phyloP scores from a whole-genome alignment of 169 alveolate genomes.

The Eimeria falciformis region DNA sequence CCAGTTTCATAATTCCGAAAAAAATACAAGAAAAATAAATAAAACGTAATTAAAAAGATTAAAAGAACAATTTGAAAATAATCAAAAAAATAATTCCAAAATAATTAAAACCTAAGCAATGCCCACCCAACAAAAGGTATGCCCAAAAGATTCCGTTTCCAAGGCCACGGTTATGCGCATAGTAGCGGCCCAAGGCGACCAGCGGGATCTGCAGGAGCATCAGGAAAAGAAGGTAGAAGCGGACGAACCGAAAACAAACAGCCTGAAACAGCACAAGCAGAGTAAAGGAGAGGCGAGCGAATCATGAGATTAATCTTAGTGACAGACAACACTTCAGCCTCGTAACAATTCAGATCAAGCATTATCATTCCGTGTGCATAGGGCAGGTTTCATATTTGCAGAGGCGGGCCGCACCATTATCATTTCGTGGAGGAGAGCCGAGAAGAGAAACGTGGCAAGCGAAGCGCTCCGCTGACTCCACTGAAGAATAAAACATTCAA shows the following conservation, averaged over 20 bases:
- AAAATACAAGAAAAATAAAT: no score
- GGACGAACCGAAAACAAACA: constrained; percentile 76
- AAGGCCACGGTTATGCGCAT: constrained; percentile 45
- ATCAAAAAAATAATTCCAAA: background rate
- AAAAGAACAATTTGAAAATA: background rate
- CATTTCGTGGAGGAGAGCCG: constrained; percentile 87
- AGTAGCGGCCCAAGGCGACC: constrained; percentile 74
- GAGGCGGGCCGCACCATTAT: constrained; percentile 79
- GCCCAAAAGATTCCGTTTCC: constrained; percentile 79
- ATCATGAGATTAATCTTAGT: no score
- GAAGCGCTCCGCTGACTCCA: constrained; percentile 81
- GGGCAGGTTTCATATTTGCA: background rate
- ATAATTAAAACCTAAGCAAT: background rate
- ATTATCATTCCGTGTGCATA: background rate
- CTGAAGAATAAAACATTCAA: constrained; percentile 33
- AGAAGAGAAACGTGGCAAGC: constrained; percentile 83
- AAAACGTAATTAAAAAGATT: no score
- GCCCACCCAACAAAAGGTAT: constrained; percentile 74
- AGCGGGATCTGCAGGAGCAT: constrained; percentile 80
- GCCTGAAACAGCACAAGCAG: constrained; percentile 55
- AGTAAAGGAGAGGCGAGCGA: background rate
- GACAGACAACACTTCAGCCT: no score
- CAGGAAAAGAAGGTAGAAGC: constrained; percentile 74
- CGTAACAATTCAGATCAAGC: no score
- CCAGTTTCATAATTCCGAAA: background rate